Percentiles rank a stretch among this genome's conserved stretches.
Conservation (phyloP, 73 alveolate genomes). For the Paramecium sonneborni region DNA sequence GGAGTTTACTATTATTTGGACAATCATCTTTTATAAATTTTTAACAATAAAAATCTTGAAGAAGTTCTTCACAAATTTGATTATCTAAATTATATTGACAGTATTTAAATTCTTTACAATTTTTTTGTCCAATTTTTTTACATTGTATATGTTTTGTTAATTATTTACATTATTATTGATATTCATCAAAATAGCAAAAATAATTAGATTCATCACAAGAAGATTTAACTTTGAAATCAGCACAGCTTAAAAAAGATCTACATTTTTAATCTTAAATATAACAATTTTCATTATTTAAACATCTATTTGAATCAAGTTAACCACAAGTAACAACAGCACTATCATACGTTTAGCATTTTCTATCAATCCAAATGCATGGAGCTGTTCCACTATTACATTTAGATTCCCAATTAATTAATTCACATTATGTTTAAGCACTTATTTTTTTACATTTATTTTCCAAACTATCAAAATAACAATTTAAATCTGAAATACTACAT, state of each 20-base stretch:
- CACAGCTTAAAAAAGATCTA: background rate
- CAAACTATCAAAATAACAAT: background rate
- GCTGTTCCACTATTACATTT: background rate
- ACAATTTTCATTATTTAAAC: slow-evolving; percentile 41
- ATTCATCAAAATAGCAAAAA: slow-evolving; percentile 32
- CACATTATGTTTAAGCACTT: background rate
- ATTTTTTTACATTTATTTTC: background rate
- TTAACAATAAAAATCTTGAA: background rate
- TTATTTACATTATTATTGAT: background rate
- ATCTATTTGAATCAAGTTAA: background rate
- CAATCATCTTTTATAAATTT: background rate
- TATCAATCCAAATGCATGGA: slow-evolving; percentile 35
- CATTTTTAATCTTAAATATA: background rate
- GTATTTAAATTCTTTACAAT: background rate
- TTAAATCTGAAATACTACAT: background rate
- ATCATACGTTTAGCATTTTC: background rate
- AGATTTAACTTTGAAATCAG: background rate
- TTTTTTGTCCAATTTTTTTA: background rate
- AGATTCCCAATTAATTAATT: background rate
- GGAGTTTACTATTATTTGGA: background rate
- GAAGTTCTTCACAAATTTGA: background rate
- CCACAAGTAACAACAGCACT: background rate
- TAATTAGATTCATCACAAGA: background rate
- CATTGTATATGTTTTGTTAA: background rate
- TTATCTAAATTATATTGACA: background rate